Evolutionary conservation across 495 filamentous ascomycete genomes (phyloP), one percentile per base, ranked within the genome.

Genomic region (Talaromyces wortmannii): DNA sequence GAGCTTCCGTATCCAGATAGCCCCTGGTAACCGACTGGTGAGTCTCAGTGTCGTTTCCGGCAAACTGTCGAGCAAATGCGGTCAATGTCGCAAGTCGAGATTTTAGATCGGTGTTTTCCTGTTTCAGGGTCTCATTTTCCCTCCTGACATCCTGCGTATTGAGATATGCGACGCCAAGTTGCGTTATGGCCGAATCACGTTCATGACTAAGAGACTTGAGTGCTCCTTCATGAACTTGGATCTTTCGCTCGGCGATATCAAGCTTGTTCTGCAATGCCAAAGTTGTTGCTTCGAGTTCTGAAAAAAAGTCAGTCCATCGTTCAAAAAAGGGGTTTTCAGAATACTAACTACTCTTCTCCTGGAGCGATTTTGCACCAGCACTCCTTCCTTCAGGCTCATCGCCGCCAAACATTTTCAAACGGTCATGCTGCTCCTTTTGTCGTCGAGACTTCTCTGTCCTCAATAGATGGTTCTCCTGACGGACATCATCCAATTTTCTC

Each of bases 101-200:
- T 55, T 71, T 75, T 31, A 85, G 71, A 13, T 73, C 69, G 7
- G 69, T 54, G 57, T 81, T 79, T 56, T 81, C 78, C 45, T 70
- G 62, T 32, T 64, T 67, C n/a, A 84, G 58, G 13, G 55, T 67
- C 33, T 78, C 73, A 55, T 79, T 83, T 31, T 82, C 79, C n/a
- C 55, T 62, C 68, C 86, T 86, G 15, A 87, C 66, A 51, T 86
- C 82, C 55, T 87, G 83, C 0, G 75, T 73, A 47, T 80, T 80
- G n/a, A 80, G 72, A 51, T 82, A 85, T 11, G 86, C 83, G 17
- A 82, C 75, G 4, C 77, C 82, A 11, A 88, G 68, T 45, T 88
- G 84, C 31, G 78, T 78, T 30, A 87, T 75, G 6, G 85, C 77
- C 51, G 81, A 79, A 59, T 89, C 84, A 42, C 85, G 75, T 53